Conservation (phyloP, 805 yeast genomes). For the Candida fluviatilis region DNA sequence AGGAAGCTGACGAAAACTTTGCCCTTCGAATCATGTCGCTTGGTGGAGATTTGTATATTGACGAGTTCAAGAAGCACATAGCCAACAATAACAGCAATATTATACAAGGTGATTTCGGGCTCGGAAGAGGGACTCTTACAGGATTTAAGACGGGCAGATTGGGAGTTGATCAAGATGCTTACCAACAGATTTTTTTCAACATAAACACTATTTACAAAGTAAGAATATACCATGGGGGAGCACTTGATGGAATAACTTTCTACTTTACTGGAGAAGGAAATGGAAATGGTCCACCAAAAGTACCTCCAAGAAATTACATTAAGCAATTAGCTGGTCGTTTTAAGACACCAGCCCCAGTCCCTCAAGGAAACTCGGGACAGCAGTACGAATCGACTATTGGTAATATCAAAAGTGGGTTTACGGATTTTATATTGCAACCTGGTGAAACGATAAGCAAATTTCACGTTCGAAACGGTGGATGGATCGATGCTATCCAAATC, state of each 20-base stretch:
- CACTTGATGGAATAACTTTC: conserved; percentile 78
- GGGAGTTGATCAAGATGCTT: conserved; percentile 23
- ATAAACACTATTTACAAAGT: conserved; percentile 43
- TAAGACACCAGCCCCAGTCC: no score
- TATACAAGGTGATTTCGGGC: conserved; percentile 37
- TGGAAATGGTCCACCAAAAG: conserved; percentile 31
- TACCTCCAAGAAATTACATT: conserved; percentile 46
- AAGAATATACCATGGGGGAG: conserved; percentile 68
- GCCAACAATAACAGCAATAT: conserved; percentile 11
- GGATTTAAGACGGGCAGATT: conserved; percentile 37
- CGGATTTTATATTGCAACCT: conserved; percentile 50
- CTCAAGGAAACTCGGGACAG: no score
- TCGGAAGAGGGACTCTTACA: conserved; percentile 33
- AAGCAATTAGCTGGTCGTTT: conserved; percentile 19
- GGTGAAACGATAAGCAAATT: conserved; percentile 63
- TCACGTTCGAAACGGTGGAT: conserved; percentile 68
- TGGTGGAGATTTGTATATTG: conserved; percentile 60
- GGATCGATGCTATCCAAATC: conserved; percentile 87
- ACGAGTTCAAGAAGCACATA: conserved; percentile 39
- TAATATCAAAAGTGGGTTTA: conserved; percentile 44
- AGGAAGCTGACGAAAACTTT: conserved; percentile 30
- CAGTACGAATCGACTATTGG: conserved; percentile 37
- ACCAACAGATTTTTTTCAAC: conserved; percentile 26
- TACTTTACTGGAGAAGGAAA: conserved; percentile 12
- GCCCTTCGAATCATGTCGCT: conserved; percentile 51